These are phyloP conservation scores for Microbotryum intermedium DNA, from an alignment of 1,284 basidiomycete species.

Conservation along the genomic window DNA sequence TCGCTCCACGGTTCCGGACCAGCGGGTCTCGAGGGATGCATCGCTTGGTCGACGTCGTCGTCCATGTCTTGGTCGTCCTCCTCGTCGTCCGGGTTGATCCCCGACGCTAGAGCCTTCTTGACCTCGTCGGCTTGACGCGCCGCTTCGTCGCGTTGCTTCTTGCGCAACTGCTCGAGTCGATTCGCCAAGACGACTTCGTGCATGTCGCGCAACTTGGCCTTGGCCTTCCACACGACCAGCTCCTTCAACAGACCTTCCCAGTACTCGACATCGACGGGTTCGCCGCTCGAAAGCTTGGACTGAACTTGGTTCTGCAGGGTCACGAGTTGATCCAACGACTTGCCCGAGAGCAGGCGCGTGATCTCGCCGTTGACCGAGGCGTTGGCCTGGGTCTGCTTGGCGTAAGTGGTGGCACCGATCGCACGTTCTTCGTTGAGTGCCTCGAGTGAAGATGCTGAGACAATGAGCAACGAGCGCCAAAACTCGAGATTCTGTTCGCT, in stretches of 20 bases:
- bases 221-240: slow-evolving; percentile 96
- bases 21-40: slow-evolving; percentile 4
- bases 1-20: slow-evolving; percentile 61
- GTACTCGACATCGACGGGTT: slow-evolving; percentile 94
- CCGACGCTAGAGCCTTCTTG: slow-evolving; percentile 50
- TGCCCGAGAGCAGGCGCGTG: slow-evolving; percentile 61
- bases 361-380: slow-evolving; percentile 75
- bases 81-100: slow-evolving; percentile 13
- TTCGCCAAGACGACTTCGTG: slow-evolving; percentile 96
- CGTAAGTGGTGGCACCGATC: slow-evolving; percentile 44
- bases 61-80: slow-evolving; percentile 33
- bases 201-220: slow-evolving; percentile 83
- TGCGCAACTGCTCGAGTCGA: slow-evolving; percentile 86
- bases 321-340: slow-evolving; percentile 72
- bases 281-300: slow-evolving; percentile 76
- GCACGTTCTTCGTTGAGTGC: slow-evolving; percentile 54
- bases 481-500: slow-evolving; percentile 82
- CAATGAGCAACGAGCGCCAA: slow-evolving; percentile 98
- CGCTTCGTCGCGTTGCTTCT: slow-evolving; percentile 89
- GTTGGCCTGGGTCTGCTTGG: slow-evolving; percentile 43
- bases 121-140: slow-evolving; percentile 84
- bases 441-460: slow-evolving; percentile 88
- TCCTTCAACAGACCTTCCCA: slow-evolving; percentile 91
- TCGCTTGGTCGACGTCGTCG: slow-evolving; percentile 44
- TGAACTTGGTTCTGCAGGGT: slow-evolving; percentile 79